Base-by-base conservation (phyloP, 805 yeast species). In the Nakazawaea pomicola region DNA sequence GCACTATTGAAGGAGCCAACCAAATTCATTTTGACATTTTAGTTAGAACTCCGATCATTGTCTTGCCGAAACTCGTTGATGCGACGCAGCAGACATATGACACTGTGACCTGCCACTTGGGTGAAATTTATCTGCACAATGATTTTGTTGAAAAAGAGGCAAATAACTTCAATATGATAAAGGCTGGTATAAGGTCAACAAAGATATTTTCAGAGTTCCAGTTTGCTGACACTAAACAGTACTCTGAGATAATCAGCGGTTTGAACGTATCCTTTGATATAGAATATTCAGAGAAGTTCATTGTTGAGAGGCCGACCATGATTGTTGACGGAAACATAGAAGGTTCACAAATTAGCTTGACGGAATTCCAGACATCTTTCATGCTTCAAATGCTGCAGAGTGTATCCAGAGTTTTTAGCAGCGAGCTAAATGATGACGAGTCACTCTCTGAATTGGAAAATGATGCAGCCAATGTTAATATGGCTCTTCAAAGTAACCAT, bases 21-120 rank as follows among this genome's bases (percentile, higher is more conserved):
- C 74, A 70, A 48, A 78, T 89, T 61, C 78, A 80, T 48, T 74
- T 90, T 55, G 84, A 90, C 51, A 61, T 95, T 25, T 60, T 76
- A 14, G 68, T 93, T 12, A 72, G 76, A 39, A 87, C 97, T 1
- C 99, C 99, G 0, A 83, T 83, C 8, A 66, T 93, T 28, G 77
- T 83, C 2, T 88, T 89, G 53, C 96, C 98, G 0, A 70, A 70
- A 40, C 47, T 74, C 0, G 64, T 70, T 3, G 72, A 70, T 33
- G 65, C 4, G 55, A 59, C 1, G 55, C 51, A 2, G 63, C n/a
- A 63, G 24, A 51, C 62, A 2, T 77, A 72, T 51, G 91, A 91
- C 53, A 62, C 73, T 15, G 56, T 91, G 25, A 78, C 83, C 0
- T 76, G 83, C 14, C 77, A 86, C 50, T 67, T 90, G 38, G 99